Percentiles rank a stretch among this genome's conserved stretches.
These are phyloP conservation scores for Austroboletus niveus DNA, from an alignment of 1,284 basidiomycete genomes.

Conservation along the genomic window DNA sequence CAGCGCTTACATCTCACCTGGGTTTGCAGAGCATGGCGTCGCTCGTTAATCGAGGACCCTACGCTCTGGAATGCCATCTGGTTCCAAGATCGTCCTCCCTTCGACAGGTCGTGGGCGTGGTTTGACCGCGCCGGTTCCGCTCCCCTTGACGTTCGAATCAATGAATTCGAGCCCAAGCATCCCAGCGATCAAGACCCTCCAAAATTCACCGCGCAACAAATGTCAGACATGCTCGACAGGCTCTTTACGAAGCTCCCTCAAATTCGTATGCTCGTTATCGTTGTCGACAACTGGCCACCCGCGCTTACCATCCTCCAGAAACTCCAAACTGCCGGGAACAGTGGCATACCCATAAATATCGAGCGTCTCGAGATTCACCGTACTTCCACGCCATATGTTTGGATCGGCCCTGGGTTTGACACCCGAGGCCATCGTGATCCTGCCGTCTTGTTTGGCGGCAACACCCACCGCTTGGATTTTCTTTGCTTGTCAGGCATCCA, in stretches of 20 bases:
- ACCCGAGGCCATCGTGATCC: conserved; percentile 31
- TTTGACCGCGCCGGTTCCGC: conserved; percentile 52
- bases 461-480: conserved; percentile 41
- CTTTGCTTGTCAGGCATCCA: conserved; percentile 55
- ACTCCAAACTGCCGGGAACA: conserved; percentile 37
- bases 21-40: conserved; percentile 57
- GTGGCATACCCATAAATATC: conserved; percentile 39
- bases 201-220: conserved; percentile 41
- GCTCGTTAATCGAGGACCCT: conserved; percentile 43
- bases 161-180: conserved; percentile 35
- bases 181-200: conserved; percentile 17
- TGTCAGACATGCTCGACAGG: conserved; percentile 44
- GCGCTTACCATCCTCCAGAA: conserved; percentile 48
- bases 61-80: conserved; percentile 63
- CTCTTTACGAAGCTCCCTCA: conserved; percentile 48
- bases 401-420: conserved; percentile 39
- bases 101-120: conserved; percentile 50
- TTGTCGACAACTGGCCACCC: conserved; percentile 51
- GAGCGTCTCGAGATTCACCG: conserved; percentile 62
- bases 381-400: conserved; percentile 42
- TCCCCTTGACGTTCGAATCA: conserved; percentile 55
- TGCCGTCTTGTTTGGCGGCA: conserved; percentile 48
- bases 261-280: conserved; percentile 55
- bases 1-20: conserved; percentile 51
- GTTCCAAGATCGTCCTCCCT: conserved; percentile 50